A percentile compares a stretch with the other conserved stretches of the same genome.
These are phyloP conservation scores for Aureoboletus auriporus DNA, from an alignment of 768 basidiomycete species.

Conservation along the genomic window DNA sequence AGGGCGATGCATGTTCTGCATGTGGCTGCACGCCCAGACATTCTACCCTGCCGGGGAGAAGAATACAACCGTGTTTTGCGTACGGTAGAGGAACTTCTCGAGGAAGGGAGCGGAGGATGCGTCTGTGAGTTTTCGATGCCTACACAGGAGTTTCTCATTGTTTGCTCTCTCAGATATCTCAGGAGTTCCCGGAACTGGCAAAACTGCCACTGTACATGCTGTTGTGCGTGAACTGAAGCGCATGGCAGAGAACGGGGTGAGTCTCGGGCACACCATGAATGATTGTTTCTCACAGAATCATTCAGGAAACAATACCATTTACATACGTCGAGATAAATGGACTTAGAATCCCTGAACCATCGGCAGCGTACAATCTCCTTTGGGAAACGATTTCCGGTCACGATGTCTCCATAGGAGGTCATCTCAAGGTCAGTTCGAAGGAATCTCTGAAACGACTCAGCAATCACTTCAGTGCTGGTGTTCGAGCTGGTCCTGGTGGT, in stretches of 20 bases:
- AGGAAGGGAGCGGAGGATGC: slow-evolving; percentile 93
- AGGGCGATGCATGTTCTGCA: slow-evolving; percentile 89
- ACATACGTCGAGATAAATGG: slow-evolving; percentile 98
- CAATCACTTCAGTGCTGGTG: slow-evolving; percentile 67
- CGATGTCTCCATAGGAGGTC: slow-evolving; percentile 56
- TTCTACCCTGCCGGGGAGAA: slow-evolving; percentile 82
- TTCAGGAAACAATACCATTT: slow-evolving; percentile 88
- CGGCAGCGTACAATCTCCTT: slow-evolving; percentile 86
- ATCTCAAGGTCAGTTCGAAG: slow-evolving; percentile 67
- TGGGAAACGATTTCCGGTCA: slow-evolving; percentile 93
- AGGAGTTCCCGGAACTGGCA: slow-evolving; percentile 98
- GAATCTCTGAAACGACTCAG: slow-evolving; percentile 80
- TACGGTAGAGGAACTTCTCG: slow-evolving; percentile 78
- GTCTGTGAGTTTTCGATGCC: slow-evolving; percentile 58
- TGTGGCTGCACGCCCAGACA: slow-evolving; percentile 88
- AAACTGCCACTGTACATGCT: slow-evolving; percentile 96
- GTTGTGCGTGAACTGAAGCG: slow-evolving; percentile 86
- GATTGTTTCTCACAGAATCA: not conserved
- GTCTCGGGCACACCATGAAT: slow-evolving; percentile 18
- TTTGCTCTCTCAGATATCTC: slow-evolving; percentile 69
- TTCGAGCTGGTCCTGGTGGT: slow-evolving; percentile 65
- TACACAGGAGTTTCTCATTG: not conserved
- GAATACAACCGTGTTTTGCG: slow-evolving; percentile 76
- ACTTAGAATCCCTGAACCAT: slow-evolving; percentile 85
- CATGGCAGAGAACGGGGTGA: slow-evolving; percentile 77